Conservation (phyloP, 192 early-diverging fungal genomes). For the Backusella psychrophila region DNA sequence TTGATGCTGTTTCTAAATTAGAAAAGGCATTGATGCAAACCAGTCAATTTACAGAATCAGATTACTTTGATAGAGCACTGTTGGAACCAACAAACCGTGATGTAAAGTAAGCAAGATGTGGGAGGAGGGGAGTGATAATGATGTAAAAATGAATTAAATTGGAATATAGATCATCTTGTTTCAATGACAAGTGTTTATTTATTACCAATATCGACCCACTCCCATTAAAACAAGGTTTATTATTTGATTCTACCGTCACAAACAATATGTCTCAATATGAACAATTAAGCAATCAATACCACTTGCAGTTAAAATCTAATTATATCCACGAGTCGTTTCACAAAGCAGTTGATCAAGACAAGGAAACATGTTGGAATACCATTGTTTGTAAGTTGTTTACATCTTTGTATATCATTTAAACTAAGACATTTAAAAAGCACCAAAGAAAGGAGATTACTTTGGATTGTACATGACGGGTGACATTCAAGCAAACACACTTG, state of each 20-base stretch:
- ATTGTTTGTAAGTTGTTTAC: slow-evolving; percentile 19
- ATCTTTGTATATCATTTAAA: too few species aligned
- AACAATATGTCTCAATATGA: slow-evolving; percentile 7
- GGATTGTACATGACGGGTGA: slow-evolving; percentile 42
- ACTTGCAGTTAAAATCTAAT: neutral
- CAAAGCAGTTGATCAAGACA: slow-evolving; percentile 51
- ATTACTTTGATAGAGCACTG: slow-evolving; percentile 39
- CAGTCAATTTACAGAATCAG: slow-evolving; percentile 30
- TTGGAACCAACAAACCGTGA: slow-evolving; percentile 27
- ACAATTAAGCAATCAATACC: neutral
- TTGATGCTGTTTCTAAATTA: slow-evolving; percentile 46
- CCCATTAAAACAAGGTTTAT: slow-evolving; percentile 38
- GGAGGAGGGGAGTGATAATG: neutral
- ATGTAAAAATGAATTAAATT: neutral
- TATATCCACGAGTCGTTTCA: slow-evolving; percentile 48
- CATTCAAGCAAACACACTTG: slow-evolving; percentile 4
- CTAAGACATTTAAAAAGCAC: slow-evolving; percentile 13
- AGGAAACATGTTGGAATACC: slow-evolving; percentile 52
- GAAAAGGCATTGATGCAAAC: slow-evolving; percentile 40
- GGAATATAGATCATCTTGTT: slow-evolving; percentile 41
- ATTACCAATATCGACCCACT: slow-evolving; percentile 52
- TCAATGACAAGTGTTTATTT: slow-evolving; percentile 57
- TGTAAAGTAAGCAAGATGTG: neutral
- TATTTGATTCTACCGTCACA: slow-evolving; percentile 34
- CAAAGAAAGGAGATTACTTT: slow-evolving; percentile 45